These are phyloP conservation scores for Tritrichomonas foetus DNA, from an alignment of 208 protist species.

Conservation along the genomic window DNA sequence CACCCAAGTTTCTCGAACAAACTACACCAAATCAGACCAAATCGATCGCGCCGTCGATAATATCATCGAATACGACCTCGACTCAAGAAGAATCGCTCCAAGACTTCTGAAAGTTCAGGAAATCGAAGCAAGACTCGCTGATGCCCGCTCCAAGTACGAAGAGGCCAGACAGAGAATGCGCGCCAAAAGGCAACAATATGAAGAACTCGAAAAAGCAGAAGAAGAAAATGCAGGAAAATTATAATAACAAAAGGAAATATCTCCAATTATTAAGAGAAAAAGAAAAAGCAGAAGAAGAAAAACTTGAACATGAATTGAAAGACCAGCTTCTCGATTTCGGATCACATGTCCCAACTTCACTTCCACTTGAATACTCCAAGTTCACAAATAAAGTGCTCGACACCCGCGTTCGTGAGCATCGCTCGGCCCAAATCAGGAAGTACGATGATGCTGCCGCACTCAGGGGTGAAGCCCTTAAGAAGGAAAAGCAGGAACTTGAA, in stretches of 20 bases:
- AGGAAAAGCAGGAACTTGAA: neutral
- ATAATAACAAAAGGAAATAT: no score
- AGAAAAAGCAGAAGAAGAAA: neutral
- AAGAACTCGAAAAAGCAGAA: neutral
- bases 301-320: neutral
- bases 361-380: slow-evolving; percentile 19
- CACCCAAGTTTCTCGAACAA: neutral
- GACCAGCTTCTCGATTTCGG: neutral
- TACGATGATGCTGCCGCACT: neutral
- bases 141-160: neutral
- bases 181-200: neutral
- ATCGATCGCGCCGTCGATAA: neutral
- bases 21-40: neutral
- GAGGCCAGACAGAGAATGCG: neutral
- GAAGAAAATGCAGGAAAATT: no score
- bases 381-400: neutral
- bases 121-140: neutral
- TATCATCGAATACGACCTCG: neutral
- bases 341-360: neutral
- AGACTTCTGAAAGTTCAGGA: neutral
- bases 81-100: neutral
- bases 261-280: neutral
- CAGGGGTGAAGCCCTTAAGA: neutral
- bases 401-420: neutral
- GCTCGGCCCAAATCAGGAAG: neutral